Conservation (phyloP, 805 yeast species). For the Wickerhamomyces rabaulensis region DNA sequence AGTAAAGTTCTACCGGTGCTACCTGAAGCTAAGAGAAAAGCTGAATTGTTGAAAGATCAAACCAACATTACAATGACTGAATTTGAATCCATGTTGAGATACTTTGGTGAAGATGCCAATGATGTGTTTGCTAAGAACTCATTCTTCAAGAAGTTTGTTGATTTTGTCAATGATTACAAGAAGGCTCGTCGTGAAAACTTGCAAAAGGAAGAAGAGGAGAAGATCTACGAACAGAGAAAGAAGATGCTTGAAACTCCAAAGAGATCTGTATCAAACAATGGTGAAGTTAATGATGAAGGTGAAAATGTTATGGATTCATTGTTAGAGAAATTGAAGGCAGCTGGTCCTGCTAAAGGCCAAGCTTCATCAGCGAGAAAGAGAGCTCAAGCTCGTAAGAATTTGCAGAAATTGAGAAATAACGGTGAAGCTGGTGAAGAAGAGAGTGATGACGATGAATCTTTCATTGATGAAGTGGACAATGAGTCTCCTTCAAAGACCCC, state of each 20-base stretch:
- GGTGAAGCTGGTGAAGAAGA: conserved; percentile 15
- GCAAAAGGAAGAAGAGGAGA: conserved; percentile 75
- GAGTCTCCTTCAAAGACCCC: conserved; percentile 15
- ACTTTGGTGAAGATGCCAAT: conserved; percentile 83
- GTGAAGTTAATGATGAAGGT: conserved; percentile 6
- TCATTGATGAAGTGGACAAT: conserved; percentile 14
- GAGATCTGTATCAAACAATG: conserved; percentile 20
- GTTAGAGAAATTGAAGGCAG: conserved; percentile 70
- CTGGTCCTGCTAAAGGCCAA: conserved; percentile 75
- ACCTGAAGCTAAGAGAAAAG: conserved; percentile 71
- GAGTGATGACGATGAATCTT: conserved; percentile 5
- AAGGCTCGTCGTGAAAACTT: conserved; percentile 76
- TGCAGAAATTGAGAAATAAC: conserved; percentile 34
- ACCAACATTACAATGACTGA: conserved; percentile 56
- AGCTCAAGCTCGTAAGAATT: conserved; percentile 66
- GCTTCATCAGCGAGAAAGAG: conserved; percentile 76
- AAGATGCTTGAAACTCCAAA: conserved; percentile 32
- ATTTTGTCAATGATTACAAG: conserved; percentile 73
- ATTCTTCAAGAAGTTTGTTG: conserved; percentile 76
- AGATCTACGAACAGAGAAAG: conserved; percentile 72
- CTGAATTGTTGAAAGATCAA: conserved; percentile 59
- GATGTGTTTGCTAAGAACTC: conserved; percentile 63
- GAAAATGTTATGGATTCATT: conserved; percentile 70
- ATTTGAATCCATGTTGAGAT: conserved; percentile 67
- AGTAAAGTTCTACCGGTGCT: conserved; percentile 56